phyloP scores from a whole-genome alignment of 2,329 filamentous ascomycete genomes.

The Talaromyces sp. region DNA sequence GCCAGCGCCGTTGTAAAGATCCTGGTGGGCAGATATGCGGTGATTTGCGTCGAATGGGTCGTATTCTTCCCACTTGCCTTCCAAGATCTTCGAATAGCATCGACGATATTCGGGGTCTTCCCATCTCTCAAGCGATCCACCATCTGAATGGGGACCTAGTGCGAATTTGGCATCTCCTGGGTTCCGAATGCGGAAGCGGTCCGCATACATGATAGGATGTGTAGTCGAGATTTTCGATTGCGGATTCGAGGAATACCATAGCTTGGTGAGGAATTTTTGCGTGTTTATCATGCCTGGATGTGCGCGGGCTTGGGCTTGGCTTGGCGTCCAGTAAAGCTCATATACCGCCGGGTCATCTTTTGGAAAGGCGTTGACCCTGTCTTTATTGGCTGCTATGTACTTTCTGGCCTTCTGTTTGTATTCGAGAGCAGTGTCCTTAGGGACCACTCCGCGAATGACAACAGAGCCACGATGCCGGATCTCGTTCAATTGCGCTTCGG shows the following conservation, averaged over 20 bases:
- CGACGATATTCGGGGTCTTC: conserved; percentile 65
- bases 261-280: conserved; percentile 60
- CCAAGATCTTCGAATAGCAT: conserved; percentile 70
- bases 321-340: conserved; percentile 39
- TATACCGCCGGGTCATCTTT: conserved; percentile 65
- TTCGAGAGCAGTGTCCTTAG: conserved; percentile 58
- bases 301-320: conserved; percentile 64
- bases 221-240: conserved; percentile 49
- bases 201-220: conserved; percentile 65
- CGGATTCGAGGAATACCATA: conserved; percentile 60
- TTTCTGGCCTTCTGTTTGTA: conserved; percentile 64
- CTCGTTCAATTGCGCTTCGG: conserved; percentile 32
- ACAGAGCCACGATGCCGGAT: conserved; percentile 59
- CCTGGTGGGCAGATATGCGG: conserved; percentile 64
- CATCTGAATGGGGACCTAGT: conserved; percentile 69
- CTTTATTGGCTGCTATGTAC: conserved; percentile 62
- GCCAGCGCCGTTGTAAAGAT: conserved; percentile 77
- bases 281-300: conserved; percentile 62
- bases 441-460: conserved; percentile 64
- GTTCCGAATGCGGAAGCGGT: conserved; percentile 67
- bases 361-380: conserved; percentile 58
- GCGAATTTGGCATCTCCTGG: conserved; percentile 69
- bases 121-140: conserved; percentile 73
- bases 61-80: conserved; percentile 74
- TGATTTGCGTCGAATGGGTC: conserved; percentile 76